Percentiles rank a stretch among this genome's conserved stretches.
Evolutionary conservation across 495 filamentous ascomycete species (phyloP).

Genomic region (Choiromyces venosus): DNA sequence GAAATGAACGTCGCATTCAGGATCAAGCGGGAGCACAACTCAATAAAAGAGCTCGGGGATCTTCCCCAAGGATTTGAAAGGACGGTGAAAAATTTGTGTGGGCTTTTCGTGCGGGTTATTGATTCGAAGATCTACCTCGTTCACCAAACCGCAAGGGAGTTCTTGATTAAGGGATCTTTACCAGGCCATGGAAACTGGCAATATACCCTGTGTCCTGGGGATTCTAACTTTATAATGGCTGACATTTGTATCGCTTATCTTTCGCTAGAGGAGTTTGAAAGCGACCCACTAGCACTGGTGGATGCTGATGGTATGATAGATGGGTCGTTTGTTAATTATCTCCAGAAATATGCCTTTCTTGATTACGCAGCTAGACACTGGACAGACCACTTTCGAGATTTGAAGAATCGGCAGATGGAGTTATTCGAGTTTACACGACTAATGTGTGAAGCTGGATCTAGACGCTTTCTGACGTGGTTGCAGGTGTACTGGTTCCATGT

Average conservation of each 20-base stretch:
- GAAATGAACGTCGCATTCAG: constrained; percentile 47
- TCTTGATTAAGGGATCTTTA: neutral
- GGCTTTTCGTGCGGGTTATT: constrained; percentile 46
- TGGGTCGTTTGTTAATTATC: constrained; percentile 1
- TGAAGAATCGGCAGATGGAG: neutral
- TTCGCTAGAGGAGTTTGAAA: constrained; percentile 5
- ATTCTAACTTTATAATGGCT: constrained; percentile 16
- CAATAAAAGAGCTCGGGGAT: constrained; percentile 35
- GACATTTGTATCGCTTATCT: constrained; percentile 18
- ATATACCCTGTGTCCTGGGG: neutral
- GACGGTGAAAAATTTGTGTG: constrained; percentile 43
- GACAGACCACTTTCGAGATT: too few relatives aligned
- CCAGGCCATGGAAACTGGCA: constrained; percentile 3
- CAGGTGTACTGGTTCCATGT: constrained; percentile 9
- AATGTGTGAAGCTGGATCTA: constrained; percentile 4
- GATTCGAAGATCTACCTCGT: constrained; percentile 43
- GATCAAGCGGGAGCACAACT: constrained; percentile 34
- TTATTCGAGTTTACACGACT: neutral
- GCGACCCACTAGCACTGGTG: neutral
- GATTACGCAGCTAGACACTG: neutral
- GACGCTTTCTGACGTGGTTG: constrained; percentile 12
- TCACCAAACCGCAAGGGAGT: constrained; percentile 21
- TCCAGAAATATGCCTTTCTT: constrained; percentile 8
- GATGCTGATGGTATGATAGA: neutral
- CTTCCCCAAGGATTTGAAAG: constrained; percentile 5